Evolutionary conservation across 2,329 filamentous ascomycete genomes (phyloP).

Genomic region (Acrodontium crateriforme): DNA sequence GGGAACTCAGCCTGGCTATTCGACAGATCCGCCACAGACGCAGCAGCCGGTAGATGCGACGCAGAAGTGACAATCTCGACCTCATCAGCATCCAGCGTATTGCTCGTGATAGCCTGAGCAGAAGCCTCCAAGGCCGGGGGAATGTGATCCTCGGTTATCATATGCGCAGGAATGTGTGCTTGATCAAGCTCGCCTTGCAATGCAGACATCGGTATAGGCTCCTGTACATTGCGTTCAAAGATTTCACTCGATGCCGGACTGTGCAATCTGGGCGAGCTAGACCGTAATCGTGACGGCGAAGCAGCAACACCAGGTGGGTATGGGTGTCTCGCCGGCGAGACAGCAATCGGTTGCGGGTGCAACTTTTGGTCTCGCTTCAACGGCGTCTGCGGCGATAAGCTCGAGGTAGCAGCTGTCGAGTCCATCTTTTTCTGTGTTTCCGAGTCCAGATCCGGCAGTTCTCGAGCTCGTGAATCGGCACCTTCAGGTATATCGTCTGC

Average conservation of each 20-base stretch:
- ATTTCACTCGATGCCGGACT: conserved; percentile 68
- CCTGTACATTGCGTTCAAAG: conserved; percentile 91
- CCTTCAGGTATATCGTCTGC: too few species aligned
- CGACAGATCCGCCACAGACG: conserved; percentile 38
- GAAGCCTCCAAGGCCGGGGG: conserved; percentile 83
- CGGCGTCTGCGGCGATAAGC: too few species aligned
- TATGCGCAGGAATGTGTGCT: conserved; percentile 74
- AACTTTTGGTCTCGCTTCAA: too few species aligned
- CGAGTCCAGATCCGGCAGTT: too few species aligned
- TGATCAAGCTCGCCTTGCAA: conserved; percentile 56
- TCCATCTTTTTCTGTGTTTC: too few species aligned
- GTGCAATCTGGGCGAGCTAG: conserved; percentile 58
- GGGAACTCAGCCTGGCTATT: conserved; percentile 16
- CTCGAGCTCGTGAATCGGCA: too few species aligned
- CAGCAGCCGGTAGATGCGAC: conserved; percentile 65
- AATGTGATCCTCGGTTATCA: conserved; percentile 88
- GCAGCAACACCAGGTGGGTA: conserved; percentile 11
- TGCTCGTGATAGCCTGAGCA: conserved; percentile 81
- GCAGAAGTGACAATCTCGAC: conserved; percentile 88
- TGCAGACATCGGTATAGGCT: conserved; percentile 38
- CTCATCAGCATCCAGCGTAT: conserved; percentile 67
- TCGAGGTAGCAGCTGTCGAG: too few species aligned
- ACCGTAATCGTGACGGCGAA: conserved; percentile 38
- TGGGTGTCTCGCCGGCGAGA: conserved; percentile 14
- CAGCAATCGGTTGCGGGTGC: too few species aligned